These are phyloP conservation scores for Auxenochlorella protothecoides DNA, from an alignment of 139 green algal genomes.

Conservation along the genomic window DNA sequence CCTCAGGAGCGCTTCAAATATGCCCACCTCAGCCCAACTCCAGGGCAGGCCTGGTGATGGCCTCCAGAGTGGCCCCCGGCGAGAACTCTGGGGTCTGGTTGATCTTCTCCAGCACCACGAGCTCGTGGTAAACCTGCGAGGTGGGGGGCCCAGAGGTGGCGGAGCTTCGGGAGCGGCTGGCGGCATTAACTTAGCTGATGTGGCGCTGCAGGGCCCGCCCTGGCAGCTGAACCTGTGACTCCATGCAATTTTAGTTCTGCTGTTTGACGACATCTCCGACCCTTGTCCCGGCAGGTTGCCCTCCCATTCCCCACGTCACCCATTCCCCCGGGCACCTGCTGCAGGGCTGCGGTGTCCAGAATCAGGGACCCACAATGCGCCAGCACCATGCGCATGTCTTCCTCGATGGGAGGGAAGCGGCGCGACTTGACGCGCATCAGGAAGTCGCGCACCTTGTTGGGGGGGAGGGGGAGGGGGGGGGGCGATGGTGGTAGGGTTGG, in stretches of 20 bases:
- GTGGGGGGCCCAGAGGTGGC: neutral
- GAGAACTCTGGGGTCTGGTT: slow-evolving; percentile 36
- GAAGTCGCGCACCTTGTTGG: slow-evolving; percentile 50
- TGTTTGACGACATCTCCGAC: too few species aligned
- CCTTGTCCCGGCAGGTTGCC: neutral
- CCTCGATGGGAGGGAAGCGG: slow-evolving; percentile 61
- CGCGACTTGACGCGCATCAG: slow-evolving; percentile 46
- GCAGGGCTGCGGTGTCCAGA: slow-evolving; percentile 44
- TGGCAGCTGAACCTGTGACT: too few species aligned
- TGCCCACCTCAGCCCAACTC: slow-evolving; percentile 7
- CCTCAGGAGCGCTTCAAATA: too few species aligned
- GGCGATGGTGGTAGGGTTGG: neutral
- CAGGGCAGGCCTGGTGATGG: slow-evolving; percentile 31
- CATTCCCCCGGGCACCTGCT: slow-evolving; percentile 14
- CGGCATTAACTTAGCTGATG: too few species aligned
- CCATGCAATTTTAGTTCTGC: too few species aligned
- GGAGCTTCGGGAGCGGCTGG: too few species aligned
- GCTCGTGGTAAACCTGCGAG: slow-evolving; percentile 38
- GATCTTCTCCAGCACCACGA: slow-evolving; percentile 47
- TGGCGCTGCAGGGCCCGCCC: too few species aligned
- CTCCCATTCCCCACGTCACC: neutral
- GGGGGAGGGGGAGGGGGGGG: neutral
- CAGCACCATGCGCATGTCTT: slow-evolving; percentile 64
- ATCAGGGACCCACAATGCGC: slow-evolving; percentile 64
- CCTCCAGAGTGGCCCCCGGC: slow-evolving; percentile 36